A percentile compares a stretch with the other conserved stretches of the same genome.
phyloP scores from a whole-genome alignment of 1,139 yeast genomes.

The Pichia sp. region DNA sequence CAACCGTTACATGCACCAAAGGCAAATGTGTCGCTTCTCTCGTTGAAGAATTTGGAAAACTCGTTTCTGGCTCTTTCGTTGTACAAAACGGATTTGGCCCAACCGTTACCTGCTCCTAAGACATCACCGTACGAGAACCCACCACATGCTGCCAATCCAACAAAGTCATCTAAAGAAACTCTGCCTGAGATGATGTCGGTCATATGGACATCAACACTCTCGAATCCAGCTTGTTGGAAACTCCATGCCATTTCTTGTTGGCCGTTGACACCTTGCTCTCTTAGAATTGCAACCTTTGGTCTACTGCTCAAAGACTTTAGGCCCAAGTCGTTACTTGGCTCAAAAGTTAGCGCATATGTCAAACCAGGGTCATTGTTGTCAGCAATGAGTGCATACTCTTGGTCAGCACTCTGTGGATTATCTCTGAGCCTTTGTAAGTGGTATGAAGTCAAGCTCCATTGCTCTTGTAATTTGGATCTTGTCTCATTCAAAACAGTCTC shows the following conservation, averaged over 20 bases:
- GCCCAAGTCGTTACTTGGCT: constrained; percentile 43
- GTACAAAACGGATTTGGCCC: constrained; percentile 97
- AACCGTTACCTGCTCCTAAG: constrained; percentile 97
- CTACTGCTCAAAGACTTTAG: constrained; percentile 35
- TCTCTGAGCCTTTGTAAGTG: constrained; percentile 90
- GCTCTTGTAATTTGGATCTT: constrained; percentile 71
- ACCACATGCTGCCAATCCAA: constrained; percentile 98
- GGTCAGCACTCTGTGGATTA: constrained; percentile 84
- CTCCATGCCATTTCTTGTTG: constrained; percentile 99
- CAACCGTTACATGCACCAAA: constrained; percentile 99
- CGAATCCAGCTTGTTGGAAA: constrained; percentile 92
- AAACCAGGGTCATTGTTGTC: constrained; percentile 93
- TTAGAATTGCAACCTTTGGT: constrained; percentile 92
- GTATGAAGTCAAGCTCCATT: constrained; percentile 88
- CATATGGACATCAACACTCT: constrained; percentile 93
- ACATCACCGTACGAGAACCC: constrained; percentile 99
- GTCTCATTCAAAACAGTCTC: constrained; percentile 45
- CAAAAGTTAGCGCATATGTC: constrained; percentile 69
- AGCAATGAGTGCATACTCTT: constrained; percentile 68
- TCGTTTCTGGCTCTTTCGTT: constrained; percentile 72
- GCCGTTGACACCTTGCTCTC: constrained; percentile 99
- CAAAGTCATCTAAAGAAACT: constrained; percentile 72
- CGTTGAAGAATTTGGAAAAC: constrained; percentile 76
- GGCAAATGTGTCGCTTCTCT: constrained; percentile 90
- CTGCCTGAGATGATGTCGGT: constrained; percentile 77